phyloP scores from a whole-genome alignment of 176 grass and related monocot genomes.

The Zizania latifolia region DNA sequence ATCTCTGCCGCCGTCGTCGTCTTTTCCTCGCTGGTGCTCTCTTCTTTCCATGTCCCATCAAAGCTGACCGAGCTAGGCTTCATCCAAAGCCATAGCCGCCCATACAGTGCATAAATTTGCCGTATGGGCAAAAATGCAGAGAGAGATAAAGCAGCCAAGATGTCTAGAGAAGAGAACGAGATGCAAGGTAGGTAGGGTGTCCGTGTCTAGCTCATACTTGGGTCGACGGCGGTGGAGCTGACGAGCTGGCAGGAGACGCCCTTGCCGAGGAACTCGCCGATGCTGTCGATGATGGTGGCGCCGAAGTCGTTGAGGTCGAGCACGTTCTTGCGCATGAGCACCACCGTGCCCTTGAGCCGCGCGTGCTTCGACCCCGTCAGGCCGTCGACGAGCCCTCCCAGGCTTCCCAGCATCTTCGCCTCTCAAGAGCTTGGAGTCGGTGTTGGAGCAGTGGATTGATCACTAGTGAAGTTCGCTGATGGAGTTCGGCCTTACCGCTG shows the following conservation, averaged over 20 bases:
- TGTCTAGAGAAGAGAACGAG: too few relatives aligned
- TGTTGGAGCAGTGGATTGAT: not conserved
- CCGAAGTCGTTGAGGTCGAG: conserved; percentile 46
- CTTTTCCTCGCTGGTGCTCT: not conserved
- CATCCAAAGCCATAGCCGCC: not conserved
- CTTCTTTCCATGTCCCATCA: not conserved
- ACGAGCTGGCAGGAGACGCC: conserved; percentile 8
- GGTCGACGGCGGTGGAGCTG: too few relatives aligned
- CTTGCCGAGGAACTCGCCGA: conserved; percentile 39
- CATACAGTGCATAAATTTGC: not conserved
- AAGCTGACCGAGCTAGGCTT: not conserved
- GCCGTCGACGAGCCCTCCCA: not conserved
- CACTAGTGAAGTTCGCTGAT: not conserved
- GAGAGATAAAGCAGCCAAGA: not conserved
- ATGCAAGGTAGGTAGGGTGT: not conserved
- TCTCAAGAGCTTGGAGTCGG: not conserved
- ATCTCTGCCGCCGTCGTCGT: not conserved
- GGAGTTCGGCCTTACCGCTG: too few relatives aligned
- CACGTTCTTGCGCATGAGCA: conserved; percentile 47
- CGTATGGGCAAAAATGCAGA: not conserved
- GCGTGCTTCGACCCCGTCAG: not conserved
- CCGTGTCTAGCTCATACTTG: too few relatives aligned
- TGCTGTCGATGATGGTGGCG: conserved; percentile 27
- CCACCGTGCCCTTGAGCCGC: conserved; percentile 35
- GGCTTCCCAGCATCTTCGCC: not conserved